Evolutionary conservation across 2,329 filamentous ascomycete species (phyloP).

Genomic region (Furcasterigmium furcatum): DNA sequence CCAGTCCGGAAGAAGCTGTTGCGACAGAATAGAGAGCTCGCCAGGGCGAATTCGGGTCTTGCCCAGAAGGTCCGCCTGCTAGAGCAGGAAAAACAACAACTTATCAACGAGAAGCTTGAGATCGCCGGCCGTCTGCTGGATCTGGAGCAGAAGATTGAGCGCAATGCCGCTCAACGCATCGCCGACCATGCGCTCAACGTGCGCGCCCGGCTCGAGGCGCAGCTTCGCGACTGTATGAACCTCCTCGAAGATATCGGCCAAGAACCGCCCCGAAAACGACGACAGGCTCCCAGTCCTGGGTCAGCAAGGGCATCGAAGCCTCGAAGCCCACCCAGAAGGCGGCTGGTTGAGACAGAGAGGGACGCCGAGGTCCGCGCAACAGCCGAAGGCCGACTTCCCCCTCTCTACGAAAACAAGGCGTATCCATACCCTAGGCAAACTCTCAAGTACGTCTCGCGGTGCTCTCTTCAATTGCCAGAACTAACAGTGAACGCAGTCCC

Average conservation of each 20-base stretch:
- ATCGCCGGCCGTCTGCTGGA: slow-evolving; percentile 68
- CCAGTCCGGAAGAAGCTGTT: slow-evolving; percentile 76
- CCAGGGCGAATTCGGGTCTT: slow-evolving; percentile 73
- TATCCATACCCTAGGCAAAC: slow-evolving; percentile 40
- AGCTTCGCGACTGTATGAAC: slow-evolving; percentile 66
- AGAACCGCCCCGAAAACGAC: slow-evolving; percentile 51
- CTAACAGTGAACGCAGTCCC: slow-evolving; percentile 36
- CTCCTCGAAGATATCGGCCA: slow-evolving; percentile 64
- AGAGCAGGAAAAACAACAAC: slow-evolving; percentile 70
- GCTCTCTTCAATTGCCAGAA: background rate
- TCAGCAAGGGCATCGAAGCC: slow-evolving; percentile 6
- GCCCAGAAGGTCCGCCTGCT: slow-evolving; percentile 73
- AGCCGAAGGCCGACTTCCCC: slow-evolving; percentile 56
- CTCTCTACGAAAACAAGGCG: slow-evolving; percentile 67
- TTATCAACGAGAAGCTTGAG: slow-evolving; percentile 76
- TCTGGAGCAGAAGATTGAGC: slow-evolving; percentile 64
- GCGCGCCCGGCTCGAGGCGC: slow-evolving; percentile 67
- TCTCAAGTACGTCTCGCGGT: background rate
- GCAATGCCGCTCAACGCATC: slow-evolving; percentile 55
- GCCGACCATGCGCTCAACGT: slow-evolving; percentile 67
- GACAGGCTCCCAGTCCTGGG: slow-evolving; percentile 20
- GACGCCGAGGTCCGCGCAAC: slow-evolving; percentile 47
- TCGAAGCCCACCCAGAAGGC: slow-evolving; percentile 52
- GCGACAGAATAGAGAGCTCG: slow-evolving; percentile 81
- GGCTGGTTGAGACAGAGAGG: slow-evolving; percentile 53